A percentile compares a stretch with the other conserved stretches of the same genome.
These are phyloP conservation scores for Citrus sp. DNA, from an alignment of 345 rosid genomes.

Conservation along the genomic window DNA sequence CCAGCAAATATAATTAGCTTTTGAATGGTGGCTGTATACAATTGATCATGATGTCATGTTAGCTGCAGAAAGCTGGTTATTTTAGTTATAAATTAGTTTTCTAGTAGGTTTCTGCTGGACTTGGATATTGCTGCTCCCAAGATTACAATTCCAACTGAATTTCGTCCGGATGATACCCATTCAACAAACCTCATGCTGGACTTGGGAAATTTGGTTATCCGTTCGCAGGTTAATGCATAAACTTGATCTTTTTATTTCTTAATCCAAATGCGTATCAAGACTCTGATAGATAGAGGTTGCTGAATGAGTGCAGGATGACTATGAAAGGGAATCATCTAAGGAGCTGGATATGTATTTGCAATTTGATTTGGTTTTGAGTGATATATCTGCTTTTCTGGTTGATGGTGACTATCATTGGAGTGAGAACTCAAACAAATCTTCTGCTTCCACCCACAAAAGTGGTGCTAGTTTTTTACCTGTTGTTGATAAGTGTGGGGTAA, in stretches of 20 bases:
- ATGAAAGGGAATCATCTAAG: constrained; percentile 40
- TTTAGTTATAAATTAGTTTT: neutral
- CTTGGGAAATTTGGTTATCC: constrained; percentile 89
- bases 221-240: constrained; percentile 62
- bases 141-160: constrained; percentile 93
- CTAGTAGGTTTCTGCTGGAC: constrained; percentile 82
- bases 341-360: constrained; percentile 78
- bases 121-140: constrained; percentile 98
- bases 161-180: constrained; percentile 62
- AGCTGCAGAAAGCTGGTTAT: neutral
- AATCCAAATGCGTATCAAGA: neutral
- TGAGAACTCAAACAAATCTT: constrained; percentile 30
- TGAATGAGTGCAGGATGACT: constrained; percentile 62
- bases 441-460: constrained; percentile 27
- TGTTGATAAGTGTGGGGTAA: constrained; percentile 86
- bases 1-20: neutral
- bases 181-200: constrained; percentile 91
- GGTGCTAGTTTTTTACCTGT: constrained; percentile 69
- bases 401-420: constrained; percentile 92
- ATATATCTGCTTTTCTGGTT: constrained; percentile 87
- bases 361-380: constrained; percentile 90
- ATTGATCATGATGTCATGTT: neutral
- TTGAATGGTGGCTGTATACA: neutral
- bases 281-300: constrained; percentile 9
- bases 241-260: constrained; percentile 1